Conservation (phyloP, 1,284 basidiomycete species). For the Serendipita sp. region DNA sequence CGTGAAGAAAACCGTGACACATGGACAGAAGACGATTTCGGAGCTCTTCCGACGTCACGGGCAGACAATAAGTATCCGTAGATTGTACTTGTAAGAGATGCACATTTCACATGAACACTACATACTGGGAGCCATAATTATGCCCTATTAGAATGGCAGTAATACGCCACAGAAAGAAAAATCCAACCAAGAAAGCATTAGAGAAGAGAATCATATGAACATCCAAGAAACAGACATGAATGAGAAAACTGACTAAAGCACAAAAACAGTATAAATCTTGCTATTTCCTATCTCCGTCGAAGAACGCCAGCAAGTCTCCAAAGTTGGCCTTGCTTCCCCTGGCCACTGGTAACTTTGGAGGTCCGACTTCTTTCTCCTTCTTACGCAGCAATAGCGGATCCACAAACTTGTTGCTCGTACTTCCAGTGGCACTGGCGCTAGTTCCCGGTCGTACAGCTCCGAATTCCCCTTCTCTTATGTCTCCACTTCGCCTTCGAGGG, state of each 20-base stretch:
- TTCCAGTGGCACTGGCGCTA: background rate
- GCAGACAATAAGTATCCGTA: too few species aligned
- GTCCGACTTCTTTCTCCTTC: constrained; percentile 33
- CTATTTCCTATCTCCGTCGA: constrained; percentile 46
- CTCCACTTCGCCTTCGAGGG: background rate
- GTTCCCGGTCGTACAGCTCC: background rate
- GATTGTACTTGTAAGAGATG: too few species aligned
- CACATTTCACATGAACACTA: too few species aligned
- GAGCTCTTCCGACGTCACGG: too few species aligned
- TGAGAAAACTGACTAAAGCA: background rate
- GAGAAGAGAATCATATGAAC: background rate
- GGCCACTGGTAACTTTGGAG: constrained; percentile 4
- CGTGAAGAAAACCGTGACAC: too few species aligned
- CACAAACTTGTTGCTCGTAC: constrained; percentile 35
- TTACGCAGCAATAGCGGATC: constrained; percentile 55
- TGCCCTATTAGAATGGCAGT: too few species aligned
- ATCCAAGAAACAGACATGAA: background rate
- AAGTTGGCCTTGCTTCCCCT: constrained; percentile 53
- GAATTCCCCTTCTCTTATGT: background rate
- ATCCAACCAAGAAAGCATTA: background rate
- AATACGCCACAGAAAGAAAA: background rate
- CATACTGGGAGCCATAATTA: too few species aligned
- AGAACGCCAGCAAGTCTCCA: constrained; percentile 66
- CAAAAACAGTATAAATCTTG: background rate
- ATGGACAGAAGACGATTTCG: too few species aligned